phyloP scores from a whole-genome alignment of 257 asterid genomes.

The Gynochthodes officinalis region DNA sequence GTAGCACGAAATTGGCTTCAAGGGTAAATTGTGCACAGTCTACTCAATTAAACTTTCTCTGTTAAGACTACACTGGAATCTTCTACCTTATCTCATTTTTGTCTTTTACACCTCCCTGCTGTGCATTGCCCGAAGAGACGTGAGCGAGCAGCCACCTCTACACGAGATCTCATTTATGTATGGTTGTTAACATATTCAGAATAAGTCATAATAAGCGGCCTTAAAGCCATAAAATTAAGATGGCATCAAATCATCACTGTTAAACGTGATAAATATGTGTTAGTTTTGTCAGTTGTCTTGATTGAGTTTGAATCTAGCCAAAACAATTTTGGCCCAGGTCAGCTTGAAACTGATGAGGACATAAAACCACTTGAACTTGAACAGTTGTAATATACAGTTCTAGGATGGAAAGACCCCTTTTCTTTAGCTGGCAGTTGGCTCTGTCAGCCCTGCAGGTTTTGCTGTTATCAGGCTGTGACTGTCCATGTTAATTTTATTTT shows the following conservation, averaged over 20 bases:
- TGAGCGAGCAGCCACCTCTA: too few relatives aligned
- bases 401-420: neutral
- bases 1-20: neutral
- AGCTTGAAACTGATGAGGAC: neutral
- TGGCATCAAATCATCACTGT: conserved; percentile 8
- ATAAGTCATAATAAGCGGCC: neutral
- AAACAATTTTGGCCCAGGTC: neutral
- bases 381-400: neutral
- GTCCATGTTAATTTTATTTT: conserved; percentile 11
- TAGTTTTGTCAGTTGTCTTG: conserved; percentile 6
- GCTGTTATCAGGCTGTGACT: neutral
- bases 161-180: neutral
- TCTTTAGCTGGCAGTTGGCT: conserved; percentile 9
- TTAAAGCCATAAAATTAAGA: neutral
- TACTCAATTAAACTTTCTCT: neutral
- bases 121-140: neutral
- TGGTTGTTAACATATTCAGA: neutral
- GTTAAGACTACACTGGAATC: neutral
- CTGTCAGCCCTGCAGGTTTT: neutral
- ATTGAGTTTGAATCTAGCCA: conserved; percentile 13
- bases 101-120: neutral
- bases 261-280: neutral
- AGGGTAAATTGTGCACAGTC: neutral
- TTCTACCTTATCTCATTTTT: neutral
- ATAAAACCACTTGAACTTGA: neutral